Evolutionary conservation across 176 grass and related monocot genomes (phyloP).

Genomic region (Puccinellia tenuiflora): DNA sequence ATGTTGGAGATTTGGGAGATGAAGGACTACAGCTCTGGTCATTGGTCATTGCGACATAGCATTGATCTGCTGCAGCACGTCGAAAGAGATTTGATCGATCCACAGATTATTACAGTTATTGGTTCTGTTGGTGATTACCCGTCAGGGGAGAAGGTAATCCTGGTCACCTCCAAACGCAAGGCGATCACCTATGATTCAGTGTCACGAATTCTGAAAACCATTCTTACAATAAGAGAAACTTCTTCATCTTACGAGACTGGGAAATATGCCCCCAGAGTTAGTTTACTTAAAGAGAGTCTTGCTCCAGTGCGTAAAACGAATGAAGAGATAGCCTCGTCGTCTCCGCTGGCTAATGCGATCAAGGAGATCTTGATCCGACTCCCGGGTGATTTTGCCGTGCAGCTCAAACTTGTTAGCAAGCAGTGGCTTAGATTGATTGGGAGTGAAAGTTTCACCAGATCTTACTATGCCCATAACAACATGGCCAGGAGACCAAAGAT

Average conservation of each 20-base stretch:
- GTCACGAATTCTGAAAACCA: not conserved
- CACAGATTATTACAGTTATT: not conserved
- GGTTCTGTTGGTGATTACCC: not conserved
- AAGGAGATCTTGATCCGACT: constrained; percentile 16
- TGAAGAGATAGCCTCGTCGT: not conserved
- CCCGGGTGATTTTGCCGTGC: not conserved
- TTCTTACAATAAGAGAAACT: not conserved
- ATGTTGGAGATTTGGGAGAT: not conserved
- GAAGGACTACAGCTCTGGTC: not conserved
- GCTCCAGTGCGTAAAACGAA: not conserved
- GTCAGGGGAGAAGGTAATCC: not conserved
- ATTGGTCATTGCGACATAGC: not conserved
- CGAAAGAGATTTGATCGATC: not conserved
- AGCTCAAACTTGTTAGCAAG: not conserved
- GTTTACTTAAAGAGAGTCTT: not conserved
- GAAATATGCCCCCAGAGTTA: not conserved
- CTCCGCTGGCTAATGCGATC: not conserved
- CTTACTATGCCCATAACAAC: not conserved
- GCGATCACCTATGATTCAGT: not conserved
- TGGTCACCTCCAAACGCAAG: constrained; percentile 6
- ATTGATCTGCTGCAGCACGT: not conserved
- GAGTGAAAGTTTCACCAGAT: not conserved
- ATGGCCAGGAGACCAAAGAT: not conserved
- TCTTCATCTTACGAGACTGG: not conserved
- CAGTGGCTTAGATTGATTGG: not conserved